Evolutionary conservation across 2,329 filamentous ascomycete species (phyloP), one percentile per base, ranked within the genome.

Genomic region (Teratosphaeria epicoccoides): DNA sequence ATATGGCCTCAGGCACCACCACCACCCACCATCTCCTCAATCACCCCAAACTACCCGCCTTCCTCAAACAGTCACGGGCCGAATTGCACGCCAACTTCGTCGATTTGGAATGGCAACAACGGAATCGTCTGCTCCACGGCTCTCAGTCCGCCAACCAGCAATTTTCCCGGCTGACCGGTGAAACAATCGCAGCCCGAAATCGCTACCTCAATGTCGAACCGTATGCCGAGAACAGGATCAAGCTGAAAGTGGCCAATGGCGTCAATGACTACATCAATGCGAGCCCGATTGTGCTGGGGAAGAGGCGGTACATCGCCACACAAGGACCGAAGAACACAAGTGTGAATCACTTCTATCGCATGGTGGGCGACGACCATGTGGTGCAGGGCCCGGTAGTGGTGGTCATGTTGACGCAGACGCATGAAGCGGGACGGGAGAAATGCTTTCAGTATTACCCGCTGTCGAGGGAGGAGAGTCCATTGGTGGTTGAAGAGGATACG

Each of bases 321-420:
- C 65, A 83, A 73, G 93, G 93, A 0, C 93, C 93, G 5, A 95
- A 90, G 63, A 70, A 76, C 54, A 79, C 81, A 24, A 87, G 86
- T 14, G 77, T 85, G 51, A 81, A 83, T 59, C 88, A 95, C 64
- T 87, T 95, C 58, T 98, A 91, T 87, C 87, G 93, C 64, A 98
- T 98, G 93, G 76, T 96, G 29, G 81, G 76, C n/a, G 70, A 71
- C 24, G 25, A 46, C 12, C 44, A 25, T 20, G 82, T 83, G 45
- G 81, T 85, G 2, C n/a, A 29, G 43, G 66, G 64, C 24, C 68
- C 71, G 1, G 88, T 82, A 1, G 88, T 97, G 52, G 84, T 97
- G 49, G 84, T 97, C 52, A 96, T 97, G 87, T 80, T 98, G 56
- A 98, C 91, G 2, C 88, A 89, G 66, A 91, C 88, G 24, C 78